These are phyloP conservation scores for Passiflora organensis DNA, from an alignment of 345 rosid genomes.

Conservation along the genomic window DNA sequence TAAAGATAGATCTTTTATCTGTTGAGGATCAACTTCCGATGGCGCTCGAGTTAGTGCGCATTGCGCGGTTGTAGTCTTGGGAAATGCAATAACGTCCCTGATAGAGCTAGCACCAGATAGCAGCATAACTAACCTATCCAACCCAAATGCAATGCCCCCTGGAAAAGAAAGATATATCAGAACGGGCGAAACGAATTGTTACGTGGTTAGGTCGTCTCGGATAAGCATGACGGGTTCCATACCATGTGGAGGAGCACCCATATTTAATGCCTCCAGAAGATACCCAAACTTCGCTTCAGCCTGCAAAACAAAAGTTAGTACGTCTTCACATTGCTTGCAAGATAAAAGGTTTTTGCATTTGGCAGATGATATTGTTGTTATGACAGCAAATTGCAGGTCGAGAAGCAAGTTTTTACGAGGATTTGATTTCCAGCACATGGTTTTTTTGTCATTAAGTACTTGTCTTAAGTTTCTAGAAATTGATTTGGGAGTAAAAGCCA, in stretches of 20 bases:
- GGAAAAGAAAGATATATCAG: constrained; percentile 8
- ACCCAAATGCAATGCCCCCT: constrained; percentile 94
- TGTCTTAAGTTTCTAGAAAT: too few species aligned
- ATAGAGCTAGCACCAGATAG: constrained; percentile 72
- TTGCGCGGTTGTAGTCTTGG: constrained; percentile 91
- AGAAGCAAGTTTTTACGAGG: too few species aligned
- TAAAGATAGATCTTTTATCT: constrained; percentile 67
- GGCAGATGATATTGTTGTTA: background rate
- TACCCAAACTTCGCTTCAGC: constrained; percentile 95
- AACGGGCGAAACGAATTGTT: background rate
- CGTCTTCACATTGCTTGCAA: background rate
- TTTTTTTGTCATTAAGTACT: too few species aligned
- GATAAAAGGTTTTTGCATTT: background rate
- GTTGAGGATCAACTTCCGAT: constrained; percentile 82
- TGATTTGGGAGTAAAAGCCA: too few species aligned
- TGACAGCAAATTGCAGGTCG: too few species aligned
- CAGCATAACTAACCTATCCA: constrained; percentile 91
- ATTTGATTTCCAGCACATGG: too few species aligned
- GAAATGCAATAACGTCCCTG: constrained; percentile 94
- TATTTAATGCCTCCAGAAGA: constrained; percentile 92
- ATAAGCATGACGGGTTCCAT: constrained; percentile 13
- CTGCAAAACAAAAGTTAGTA: constrained; percentile 30
- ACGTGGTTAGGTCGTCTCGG: background rate
- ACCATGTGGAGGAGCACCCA: constrained; percentile 99
- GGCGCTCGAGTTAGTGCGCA: constrained; percentile 90